Conservation (phyloP, 306 rosid genomes). For the Hylodesmum podocarpum region DNA sequence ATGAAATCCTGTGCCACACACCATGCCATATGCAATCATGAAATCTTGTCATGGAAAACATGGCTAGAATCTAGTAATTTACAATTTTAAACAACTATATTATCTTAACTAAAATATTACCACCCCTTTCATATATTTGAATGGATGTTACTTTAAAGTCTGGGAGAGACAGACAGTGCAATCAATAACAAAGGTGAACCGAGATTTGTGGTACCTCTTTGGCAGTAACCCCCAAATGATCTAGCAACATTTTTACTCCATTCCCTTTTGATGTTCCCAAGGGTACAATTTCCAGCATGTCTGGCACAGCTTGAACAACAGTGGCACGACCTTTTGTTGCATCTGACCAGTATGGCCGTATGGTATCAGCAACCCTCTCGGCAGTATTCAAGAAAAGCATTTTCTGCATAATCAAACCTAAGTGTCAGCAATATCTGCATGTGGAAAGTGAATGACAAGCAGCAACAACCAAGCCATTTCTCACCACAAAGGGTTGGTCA, state of each 20-base stretch:
- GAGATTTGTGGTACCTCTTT: slow-evolving; percentile 56
- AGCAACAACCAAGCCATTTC: not conserved
- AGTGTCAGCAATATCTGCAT: slow-evolving; percentile 26
- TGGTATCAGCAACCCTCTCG: slow-evolving; percentile 53
- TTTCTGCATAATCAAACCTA: slow-evolving; percentile 55
- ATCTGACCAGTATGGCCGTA: slow-evolving; percentile 89
- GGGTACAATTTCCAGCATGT: slow-evolving; percentile 89
- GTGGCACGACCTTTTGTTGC: slow-evolving; percentile 65
- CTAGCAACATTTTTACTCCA: slow-evolving; percentile 81
- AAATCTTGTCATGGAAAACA: not conserved
- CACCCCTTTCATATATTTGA: not conserved
- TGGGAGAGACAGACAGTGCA: not conserved
- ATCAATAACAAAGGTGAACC: slow-evolving; percentile 9
- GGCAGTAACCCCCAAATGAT: slow-evolving; percentile 74
- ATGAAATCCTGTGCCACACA: not conserved
- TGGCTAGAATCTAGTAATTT: not conserved
- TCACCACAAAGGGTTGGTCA: not conserved
- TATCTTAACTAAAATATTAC: slow-evolving; percentile 12
- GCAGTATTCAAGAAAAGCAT: slow-evolving; percentile 71
- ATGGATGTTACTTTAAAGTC: slow-evolving; percentile 5
- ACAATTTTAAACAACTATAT: not conserved
- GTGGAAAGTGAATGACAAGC: not conserved
- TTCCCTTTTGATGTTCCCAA: slow-evolving; percentile 81
- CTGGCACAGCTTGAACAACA: slow-evolving; percentile 83
- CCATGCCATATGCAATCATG: not conserved